Conservation (phyloP, 2,329 filamentous ascomycete species). For the Metarhizium humberi region DNA sequence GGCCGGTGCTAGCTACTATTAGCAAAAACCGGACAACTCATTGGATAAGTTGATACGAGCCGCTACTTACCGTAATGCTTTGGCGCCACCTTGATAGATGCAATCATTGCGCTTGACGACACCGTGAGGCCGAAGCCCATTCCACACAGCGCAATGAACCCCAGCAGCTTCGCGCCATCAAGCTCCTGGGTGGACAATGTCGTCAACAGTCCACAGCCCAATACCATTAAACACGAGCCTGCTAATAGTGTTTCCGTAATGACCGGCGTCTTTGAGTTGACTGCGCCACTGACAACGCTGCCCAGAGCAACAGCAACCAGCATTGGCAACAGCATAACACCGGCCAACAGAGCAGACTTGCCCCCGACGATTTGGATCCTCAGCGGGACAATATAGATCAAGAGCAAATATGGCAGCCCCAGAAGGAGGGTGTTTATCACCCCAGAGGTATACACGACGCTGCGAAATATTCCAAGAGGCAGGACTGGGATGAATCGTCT, state of each 20-base stretch:
- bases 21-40: not conserved
- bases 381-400: slow-evolving; percentile 40
- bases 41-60: not conserved
- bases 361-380: slow-evolving; percentile 40
- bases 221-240: slow-evolving; percentile 31
- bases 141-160: slow-evolving; percentile 41
- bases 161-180: slow-evolving; percentile 36
- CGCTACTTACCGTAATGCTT: slow-evolving; percentile 33
- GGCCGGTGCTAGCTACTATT: slow-evolving; percentile 30
- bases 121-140: slow-evolving; percentile 42
- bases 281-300: slow-evolving; percentile 29
- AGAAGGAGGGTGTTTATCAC: slow-evolving; percentile 36
- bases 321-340: slow-evolving; percentile 45
- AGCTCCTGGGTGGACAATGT: slow-evolving; percentile 18
- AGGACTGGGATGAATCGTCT: slow-evolving; percentile 29
- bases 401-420: slow-evolving; percentile 40
- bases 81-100: slow-evolving; percentile 29
- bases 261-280: slow-evolving; percentile 32
- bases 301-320: slow-evolving; percentile 37
- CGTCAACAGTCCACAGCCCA: slow-evolving; percentile 38
- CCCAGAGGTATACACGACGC: slow-evolving; percentile 34
- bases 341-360: slow-evolving; percentile 34
- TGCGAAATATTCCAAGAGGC: slow-evolving; percentile 37
- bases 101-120: slow-evolving; percentile 37
- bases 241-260: slow-evolving; percentile 33